phyloP scores from a whole-genome alignment of 2,329 filamentous ascomycete species.

The Zarea fungicola region DNA sequence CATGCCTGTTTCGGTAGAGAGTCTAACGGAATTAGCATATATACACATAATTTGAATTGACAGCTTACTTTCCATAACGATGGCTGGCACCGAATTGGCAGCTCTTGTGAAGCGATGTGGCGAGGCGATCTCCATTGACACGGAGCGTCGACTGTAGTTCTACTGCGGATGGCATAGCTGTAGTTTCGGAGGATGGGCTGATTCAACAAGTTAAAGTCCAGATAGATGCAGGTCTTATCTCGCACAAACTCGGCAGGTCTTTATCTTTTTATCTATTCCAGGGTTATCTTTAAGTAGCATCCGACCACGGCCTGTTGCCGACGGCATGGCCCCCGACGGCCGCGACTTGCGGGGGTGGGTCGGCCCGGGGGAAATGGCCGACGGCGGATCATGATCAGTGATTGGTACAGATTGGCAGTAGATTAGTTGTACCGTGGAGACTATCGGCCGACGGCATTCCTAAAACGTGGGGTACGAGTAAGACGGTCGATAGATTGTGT shows the following conservation, averaged over 20 bases:
- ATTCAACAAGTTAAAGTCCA: background rate
- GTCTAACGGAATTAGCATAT: background rate
- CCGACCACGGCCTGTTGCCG: too few species aligned
- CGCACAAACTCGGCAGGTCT: too few species aligned
- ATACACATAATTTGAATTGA: conserved; percentile 3
- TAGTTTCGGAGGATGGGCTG: conserved; percentile 22
- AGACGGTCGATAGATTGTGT: background rate
- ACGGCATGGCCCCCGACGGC: background rate
- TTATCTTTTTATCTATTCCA: too few species aligned
- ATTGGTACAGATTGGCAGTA: background rate
- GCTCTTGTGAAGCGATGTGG: conserved; percentile 27
- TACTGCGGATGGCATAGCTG: background rate
- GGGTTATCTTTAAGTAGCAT: too few species aligned
- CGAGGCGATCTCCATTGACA: conserved; percentile 22
- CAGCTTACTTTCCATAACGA: conserved; percentile 26
- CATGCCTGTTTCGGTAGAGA: conserved; percentile 64
- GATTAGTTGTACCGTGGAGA: background rate
- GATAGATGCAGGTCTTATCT: background rate
- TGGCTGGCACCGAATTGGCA: conserved; percentile 28
- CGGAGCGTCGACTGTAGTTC: background rate
- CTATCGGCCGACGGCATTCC: conserved; percentile 10
- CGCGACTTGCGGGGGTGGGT: background rate
- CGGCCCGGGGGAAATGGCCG: background rate
- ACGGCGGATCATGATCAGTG: conserved; percentile 4
- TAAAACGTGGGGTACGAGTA: conserved; percentile 12